Evolutionary conservation across 179 eudicot genomes (phyloP).

Genomic region (Gypsophila paniculata): DNA sequence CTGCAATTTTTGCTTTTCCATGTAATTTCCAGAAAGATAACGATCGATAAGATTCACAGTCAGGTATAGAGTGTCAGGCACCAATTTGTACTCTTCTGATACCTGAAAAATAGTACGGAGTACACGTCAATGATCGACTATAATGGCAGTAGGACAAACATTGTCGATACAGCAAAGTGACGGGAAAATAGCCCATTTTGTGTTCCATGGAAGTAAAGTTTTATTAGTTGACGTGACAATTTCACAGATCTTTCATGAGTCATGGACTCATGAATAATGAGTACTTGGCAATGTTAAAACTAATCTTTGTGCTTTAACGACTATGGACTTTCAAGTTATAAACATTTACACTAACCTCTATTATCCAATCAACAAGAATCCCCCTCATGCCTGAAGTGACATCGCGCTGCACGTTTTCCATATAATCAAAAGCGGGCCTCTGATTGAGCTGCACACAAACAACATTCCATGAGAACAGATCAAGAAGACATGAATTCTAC

Average conservation of each 20-base stretch:
- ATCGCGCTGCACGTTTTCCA: conserved; percentile 76
- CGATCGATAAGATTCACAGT: conserved; percentile 84
- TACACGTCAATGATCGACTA: not conserved
- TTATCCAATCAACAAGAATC: conserved; percentile 91
- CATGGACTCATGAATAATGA: not conserved
- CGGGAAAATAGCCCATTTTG: no score
- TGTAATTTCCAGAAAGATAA: conserved; percentile 62
- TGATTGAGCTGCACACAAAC: conserved; percentile 53
- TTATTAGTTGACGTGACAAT: not conserved
- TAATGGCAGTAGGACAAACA: no score
- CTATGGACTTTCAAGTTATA: not conserved
- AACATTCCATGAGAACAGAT: conserved; percentile 15
- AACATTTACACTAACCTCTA: conserved; percentile 61
- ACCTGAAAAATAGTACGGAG: conserved; percentile 56
- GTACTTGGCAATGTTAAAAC: no score
- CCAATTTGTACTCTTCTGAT: conserved; percentile 79
- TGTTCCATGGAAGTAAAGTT: no score
- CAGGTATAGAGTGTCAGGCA: conserved; percentile 89
- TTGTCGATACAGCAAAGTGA: no score
- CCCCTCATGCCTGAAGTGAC: conserved; percentile 77
- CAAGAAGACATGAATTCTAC: not conserved
- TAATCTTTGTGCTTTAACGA: not conserved
- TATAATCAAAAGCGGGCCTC: conserved; percentile 59
- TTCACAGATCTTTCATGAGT: not conserved
- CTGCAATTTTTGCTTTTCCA: conserved; percentile 82